Evolutionary conservation across 2,329 filamentous ascomycete species (phyloP).

Genomic region (Apiospora sp.): DNA sequence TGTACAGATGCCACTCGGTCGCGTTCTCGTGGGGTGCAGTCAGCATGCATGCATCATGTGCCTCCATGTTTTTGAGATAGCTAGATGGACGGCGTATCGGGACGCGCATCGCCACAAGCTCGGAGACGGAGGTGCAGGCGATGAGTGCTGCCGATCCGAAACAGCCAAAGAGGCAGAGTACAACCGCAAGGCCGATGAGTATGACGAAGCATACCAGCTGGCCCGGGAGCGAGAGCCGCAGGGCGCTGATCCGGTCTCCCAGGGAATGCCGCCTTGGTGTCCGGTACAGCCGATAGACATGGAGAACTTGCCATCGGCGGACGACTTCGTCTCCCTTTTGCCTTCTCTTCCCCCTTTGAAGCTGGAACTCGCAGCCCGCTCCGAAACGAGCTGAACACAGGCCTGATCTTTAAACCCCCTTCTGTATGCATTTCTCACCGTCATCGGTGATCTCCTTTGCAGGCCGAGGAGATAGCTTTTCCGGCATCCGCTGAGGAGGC

Average conservation of each 20-base stretch:
- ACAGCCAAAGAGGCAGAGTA: slow-evolving; percentile 30
- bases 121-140: slow-evolving; percentile 31
- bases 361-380: background rate
- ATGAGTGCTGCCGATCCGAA: slow-evolving; percentile 35
- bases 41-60: slow-evolving; percentile 40
- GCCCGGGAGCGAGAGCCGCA: background rate
- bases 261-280: background rate
- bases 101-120: slow-evolving; percentile 30
- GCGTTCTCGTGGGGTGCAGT: slow-evolving; percentile 38
- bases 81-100: slow-evolving; percentile 31
- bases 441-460: background rate
- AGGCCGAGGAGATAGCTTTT: background rate
- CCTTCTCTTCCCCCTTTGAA: background rate
- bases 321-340: background rate
- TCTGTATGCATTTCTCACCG: background rate
- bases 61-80: slow-evolving; percentile 38
- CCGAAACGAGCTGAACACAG: background rate
- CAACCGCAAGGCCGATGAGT: slow-evolving; percentile 25
- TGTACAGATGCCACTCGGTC: slow-evolving; percentile 38
- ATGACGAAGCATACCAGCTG: background rate
- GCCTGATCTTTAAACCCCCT: background rate
- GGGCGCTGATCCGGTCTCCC: background rate
- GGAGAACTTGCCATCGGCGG: slow-evolving; percentile 13
- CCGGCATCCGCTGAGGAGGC: slow-evolving; percentile 3
- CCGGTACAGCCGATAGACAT: background rate